Evolutionary conservation across 495 filamentous ascomycete genomes (phyloP).

Genomic region (Neurospora hispaniola): DNA sequence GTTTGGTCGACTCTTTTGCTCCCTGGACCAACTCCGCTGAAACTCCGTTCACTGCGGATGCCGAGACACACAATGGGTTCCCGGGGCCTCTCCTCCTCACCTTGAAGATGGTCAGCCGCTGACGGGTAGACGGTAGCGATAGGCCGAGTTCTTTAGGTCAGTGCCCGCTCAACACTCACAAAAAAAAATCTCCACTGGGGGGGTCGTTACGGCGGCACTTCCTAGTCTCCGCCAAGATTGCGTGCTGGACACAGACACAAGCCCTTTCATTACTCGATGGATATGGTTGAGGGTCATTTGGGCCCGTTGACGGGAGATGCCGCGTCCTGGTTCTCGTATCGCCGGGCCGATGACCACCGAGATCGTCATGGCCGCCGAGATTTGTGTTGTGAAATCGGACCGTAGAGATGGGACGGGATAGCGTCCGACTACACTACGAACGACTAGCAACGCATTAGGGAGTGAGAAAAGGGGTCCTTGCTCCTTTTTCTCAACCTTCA

Average conservation of each 20-base stretch:
- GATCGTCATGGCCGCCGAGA: background rate
- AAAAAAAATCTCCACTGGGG: background rate
- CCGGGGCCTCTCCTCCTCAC: background rate
- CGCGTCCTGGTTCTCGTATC: background rate
- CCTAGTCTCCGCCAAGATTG: background rate
- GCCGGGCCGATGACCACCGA: background rate
- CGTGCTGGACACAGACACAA: background rate
- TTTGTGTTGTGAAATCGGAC: background rate
- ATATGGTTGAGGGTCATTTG: background rate
- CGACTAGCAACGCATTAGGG: background rate
- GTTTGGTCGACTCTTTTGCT: background rate
- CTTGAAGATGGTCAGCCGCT: background rate
- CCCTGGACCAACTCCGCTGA: background rate
- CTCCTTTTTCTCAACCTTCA: background rate
- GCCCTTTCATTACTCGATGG: background rate
- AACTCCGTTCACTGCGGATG: background rate
- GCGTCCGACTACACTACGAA: background rate
- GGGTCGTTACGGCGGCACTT: background rate
- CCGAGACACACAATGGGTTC: background rate
- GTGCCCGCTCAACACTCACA: background rate
- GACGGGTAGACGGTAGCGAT: background rate
- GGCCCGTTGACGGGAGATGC: background rate
- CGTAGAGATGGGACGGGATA: background rate
- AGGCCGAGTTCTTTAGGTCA: background rate
- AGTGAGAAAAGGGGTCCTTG: background rate